Conservation (phyloP, 108 stramenopile genomes). For the Skeletonema tropicum region DNA sequence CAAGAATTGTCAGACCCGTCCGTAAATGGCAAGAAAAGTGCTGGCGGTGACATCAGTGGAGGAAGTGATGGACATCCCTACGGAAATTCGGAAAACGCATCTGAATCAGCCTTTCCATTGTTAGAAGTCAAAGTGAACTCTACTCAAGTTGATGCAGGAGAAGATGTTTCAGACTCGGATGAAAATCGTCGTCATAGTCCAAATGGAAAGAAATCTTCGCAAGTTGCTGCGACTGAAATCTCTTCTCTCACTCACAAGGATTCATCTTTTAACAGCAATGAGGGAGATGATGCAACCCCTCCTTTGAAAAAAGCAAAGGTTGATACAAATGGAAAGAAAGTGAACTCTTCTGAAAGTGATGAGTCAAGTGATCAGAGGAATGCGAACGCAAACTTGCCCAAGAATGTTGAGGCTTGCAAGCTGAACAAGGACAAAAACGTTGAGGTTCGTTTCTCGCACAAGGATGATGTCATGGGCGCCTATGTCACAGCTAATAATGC, state of each 20-base stretch:
- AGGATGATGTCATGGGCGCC: conserved; percentile 86
- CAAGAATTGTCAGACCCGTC: neutral
- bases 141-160: conserved; percentile 22
- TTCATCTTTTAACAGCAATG: conserved; percentile 24
- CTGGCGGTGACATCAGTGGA: neutral
- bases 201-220: conserved; percentile 12
- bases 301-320: conserved; percentile 10
- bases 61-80: neutral
- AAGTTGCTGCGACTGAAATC: conserved; percentile 3
- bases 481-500: conserved; percentile 90
- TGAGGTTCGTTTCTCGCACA: conserved; percentile 46
- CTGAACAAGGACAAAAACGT: conserved; percentile 52
- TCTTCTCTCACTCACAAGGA: conserved; percentile 28
- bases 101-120: conserved; percentile 10
- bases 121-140: conserved; percentile 36
- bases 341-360: conserved; percentile 49
- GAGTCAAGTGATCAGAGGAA: conserved; percentile 55
- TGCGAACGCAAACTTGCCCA: conserved; percentile 55
- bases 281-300: conserved; percentile 1
- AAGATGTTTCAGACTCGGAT: conserved; percentile 41
- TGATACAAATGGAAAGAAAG: conserved; percentile 12
- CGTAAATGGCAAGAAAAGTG: neutral
- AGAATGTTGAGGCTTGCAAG: conserved; percentile 67
- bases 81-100: neutral
- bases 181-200: conserved; percentile 6